These are phyloP conservation scores for Hordeum pubiflorum DNA, from an alignment of 202 grass and related monocot species.

Conservation along the genomic window DNA sequence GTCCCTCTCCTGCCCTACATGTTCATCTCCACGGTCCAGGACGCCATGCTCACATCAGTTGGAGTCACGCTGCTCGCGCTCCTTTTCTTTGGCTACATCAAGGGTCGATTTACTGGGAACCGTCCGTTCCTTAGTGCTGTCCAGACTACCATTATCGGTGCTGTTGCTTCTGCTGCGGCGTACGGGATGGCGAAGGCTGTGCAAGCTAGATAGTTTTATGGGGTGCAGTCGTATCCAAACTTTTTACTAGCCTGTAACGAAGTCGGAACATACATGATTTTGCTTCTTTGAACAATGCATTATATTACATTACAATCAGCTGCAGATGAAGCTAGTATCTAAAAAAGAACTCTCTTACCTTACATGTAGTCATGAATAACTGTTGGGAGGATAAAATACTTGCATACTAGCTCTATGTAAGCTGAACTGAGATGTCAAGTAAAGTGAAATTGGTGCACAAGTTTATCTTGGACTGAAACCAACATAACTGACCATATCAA, in stretches of 20 bases:
- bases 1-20: slow-evolving; percentile 75
- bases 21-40: slow-evolving; percentile 50
- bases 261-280: neutral
- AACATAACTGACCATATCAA: neutral
- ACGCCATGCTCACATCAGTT: slow-evolving; percentile 65
- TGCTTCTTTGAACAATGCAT: neutral
- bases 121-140: slow-evolving; percentile 57
- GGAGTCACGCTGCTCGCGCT: slow-evolving; percentile 55
- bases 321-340: neutral
- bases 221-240: neutral
- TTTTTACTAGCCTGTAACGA: slow-evolving; percentile 21
- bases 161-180: slow-evolving; percentile 64
- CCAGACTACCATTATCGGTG: slow-evolving; percentile 72
- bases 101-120: slow-evolving; percentile 65
- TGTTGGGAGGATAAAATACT: neutral
- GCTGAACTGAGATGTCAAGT: neutral
- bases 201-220: slow-evolving; percentile 36
- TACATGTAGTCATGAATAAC: neutral
- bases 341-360: neutral
- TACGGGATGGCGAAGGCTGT: slow-evolving; percentile 70
- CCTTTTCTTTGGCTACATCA: slow-evolving; percentile 79
- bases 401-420: neutral
- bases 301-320: slow-evolving; percentile 14
- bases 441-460: slow-evolving; percentile 12
- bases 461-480: neutral